Base-by-base conservation (phyloP, 2,329 filamentous ascomycete species). In the Pseudogymnoascus sp. region DNA sequence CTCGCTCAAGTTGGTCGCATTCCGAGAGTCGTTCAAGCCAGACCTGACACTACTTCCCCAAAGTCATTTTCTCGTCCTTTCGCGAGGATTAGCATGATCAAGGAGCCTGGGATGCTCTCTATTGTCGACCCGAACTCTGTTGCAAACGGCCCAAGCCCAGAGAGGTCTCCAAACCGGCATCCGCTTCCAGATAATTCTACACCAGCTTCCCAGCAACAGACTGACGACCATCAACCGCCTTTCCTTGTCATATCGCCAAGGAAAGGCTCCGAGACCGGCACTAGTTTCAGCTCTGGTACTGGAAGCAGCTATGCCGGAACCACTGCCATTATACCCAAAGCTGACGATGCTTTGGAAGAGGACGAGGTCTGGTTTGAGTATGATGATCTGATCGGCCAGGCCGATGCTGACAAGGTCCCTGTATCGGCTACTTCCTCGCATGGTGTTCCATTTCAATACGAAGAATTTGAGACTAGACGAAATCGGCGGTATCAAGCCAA, bases 291-390 rank as follows among this genome's bases (percentile, higher is more conserved):
- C 69, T 91, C 89, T 2, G 85, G 84, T 0, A 75, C 82, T 28
- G 63, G 64, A 12, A 77, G 81, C 60, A 85, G 83, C 62, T 86
- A 82, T 66, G 80, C 81, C 11, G 82, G 83, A 5, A 84, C 87
- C 3, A 89, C 86, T 14, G 87, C 89, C 6, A 76, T 91, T 2
- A 78, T 89, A 22, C 89, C 89, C 0, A 77, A 79, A 2, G 79
- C 84, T 1, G 80, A 79, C 50, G 84, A 86, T 3, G 87, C 85
- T 0, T 81, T 88, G 3, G 85, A 79, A 0, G 90, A 96, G 67
- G 93, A 97, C 69, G 93, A 97, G 72, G 83, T 96, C 1, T 98
- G 93, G 93, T 33, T 46, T 16, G 93, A 96, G 75, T 97, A 96
- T 72, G 88, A 98, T 68, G 93, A 97, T 69, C 78, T 97, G 11